Evolutionary conservation across 2,329 filamentous ascomycete species (phyloP), one percentile per base, ranked within the genome.

Genomic region (Aspergillus piperis): DNA sequence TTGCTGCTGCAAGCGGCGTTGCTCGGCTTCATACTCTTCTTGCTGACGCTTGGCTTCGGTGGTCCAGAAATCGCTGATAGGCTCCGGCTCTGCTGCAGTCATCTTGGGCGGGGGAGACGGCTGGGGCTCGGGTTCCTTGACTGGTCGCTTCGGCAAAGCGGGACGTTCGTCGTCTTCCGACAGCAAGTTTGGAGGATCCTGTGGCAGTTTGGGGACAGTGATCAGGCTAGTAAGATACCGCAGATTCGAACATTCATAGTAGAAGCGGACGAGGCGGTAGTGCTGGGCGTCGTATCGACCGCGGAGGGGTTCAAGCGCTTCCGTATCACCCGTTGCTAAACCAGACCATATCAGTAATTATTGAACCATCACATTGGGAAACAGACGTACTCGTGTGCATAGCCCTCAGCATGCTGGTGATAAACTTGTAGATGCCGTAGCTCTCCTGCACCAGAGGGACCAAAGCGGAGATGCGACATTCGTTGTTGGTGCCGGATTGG

Each of bases 401-500:
- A 15, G 95, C 95, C 58, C 95, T 87, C 63, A 99, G 80, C 95
- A 99, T 99, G 89, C 95, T 99, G 0, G 95, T 99, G 66, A 97
- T 93, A 76, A 99, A 99, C 78, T 98, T 98, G 83, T 99, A 99
- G 68, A 99, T 98, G 51, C 95, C 95, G 77, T 98, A 99, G 75
- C 92, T 98, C 81, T 99, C 95, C 75, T 96, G 92, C 3, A 99
- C 95, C 47, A 99, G 81, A 2, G 93, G 92, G 21, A 98, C 93
- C 56, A 99, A 80, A 1, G 95, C 91, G 13, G 94, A 96, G 71
- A 99, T 99, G 63, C 94, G 86, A 77, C 94, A 98, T 77, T 99
- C 95, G 71, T 98, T 99, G 79, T 96, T 96, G 51, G 90, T 88
- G 25, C 93, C 90, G 66, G 88, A 87, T 62, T 93, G 88, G 80